phyloP scores from a whole-genome alignment of 306 rosid species.

The Fragaria ananassa region DNA sequence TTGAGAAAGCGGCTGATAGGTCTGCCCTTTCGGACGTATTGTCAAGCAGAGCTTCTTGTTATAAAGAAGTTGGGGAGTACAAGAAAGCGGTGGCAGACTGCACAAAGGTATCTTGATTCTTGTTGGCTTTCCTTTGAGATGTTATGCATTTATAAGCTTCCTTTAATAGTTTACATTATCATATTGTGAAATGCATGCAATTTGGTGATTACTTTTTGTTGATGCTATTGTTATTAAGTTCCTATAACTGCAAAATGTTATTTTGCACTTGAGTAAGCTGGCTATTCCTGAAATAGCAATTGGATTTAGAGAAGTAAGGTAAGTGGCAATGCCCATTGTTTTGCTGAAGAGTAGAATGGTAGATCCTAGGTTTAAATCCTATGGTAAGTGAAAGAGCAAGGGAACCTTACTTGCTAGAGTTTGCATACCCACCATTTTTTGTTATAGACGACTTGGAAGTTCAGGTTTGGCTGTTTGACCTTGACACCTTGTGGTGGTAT shows the following conservation, averaged over 20 bases:
- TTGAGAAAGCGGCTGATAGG: slow-evolving; percentile 69
- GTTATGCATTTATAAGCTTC: background rate
- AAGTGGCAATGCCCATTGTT: background rate
- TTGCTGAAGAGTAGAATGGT: background rate
- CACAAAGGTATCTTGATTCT: slow-evolving; percentile 59
- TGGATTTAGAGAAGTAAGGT: background rate
- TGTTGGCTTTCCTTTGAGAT: background rate
- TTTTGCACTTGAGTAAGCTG: slow-evolving; percentile 3
- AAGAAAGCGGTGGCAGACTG: slow-evolving; percentile 98
- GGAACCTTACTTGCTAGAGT: background rate
- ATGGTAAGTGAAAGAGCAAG: background rate
- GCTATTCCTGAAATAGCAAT: background rate
- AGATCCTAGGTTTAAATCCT: background rate
- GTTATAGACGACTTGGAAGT: background rate
- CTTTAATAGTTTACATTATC: background rate
- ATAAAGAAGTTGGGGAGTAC: slow-evolving; percentile 97
- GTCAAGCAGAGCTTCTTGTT: slow-evolving; percentile 94
- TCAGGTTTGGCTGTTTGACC: background rate
- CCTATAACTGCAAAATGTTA: background rate
- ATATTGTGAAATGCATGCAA: background rate
- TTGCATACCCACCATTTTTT: background rate
- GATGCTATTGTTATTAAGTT: background rate
- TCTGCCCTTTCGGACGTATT: slow-evolving; percentile 55
- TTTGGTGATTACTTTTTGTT: background rate
- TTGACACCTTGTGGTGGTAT: background rate